phyloP scores from a whole-genome alignment of 2,329 filamentous ascomycete genomes.

The Aspergillus ruber region DNA sequence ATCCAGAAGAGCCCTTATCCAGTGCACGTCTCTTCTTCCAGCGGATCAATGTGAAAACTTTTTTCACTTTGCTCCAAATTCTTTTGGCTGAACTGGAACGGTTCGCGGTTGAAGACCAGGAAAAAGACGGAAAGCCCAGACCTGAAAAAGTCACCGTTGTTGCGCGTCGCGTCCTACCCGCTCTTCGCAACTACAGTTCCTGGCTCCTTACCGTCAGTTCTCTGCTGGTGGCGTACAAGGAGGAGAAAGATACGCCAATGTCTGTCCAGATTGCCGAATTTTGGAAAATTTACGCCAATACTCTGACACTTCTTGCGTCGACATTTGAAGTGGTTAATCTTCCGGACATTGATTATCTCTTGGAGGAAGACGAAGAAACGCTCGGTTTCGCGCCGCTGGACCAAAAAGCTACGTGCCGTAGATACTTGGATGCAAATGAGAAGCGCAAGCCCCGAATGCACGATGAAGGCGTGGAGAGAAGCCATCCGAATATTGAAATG shows the following conservation, averaged over 20 bases:
- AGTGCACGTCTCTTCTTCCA: constrained; percentile 55
- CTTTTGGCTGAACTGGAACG: constrained; percentile 64
- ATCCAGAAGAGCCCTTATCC: constrained; percentile 44
- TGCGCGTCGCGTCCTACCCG: constrained; percentile 56
- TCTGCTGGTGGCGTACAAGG: constrained; percentile 47
- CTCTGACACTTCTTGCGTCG: constrained; percentile 53
- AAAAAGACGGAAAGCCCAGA: constrained; percentile 29
- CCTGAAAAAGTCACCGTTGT: constrained; percentile 51
- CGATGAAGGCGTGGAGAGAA: constrained; percentile 45
- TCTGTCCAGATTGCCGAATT: constrained; percentile 54
- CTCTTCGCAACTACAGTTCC: constrained; percentile 60
- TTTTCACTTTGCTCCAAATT: constrained; percentile 64
- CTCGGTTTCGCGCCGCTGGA: constrained; percentile 59
- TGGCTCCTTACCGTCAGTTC: constrained; percentile 57
- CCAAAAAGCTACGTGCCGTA: constrained; percentile 42
- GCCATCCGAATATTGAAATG: constrained; percentile 58
- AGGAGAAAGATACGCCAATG: constrained; percentile 47
- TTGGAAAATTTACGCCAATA: constrained; percentile 61
- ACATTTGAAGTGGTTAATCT: constrained; percentile 55
- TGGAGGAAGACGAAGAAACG: constrained; percentile 63
- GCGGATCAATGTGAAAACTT: constrained; percentile 70
- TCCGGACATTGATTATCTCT: constrained; percentile 53
- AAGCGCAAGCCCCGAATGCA: constrained; percentile 48
- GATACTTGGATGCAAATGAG: constrained; percentile 45
- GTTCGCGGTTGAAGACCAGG: constrained; percentile 43